Conservation (phyloP, 805 yeast genomes). For the Candida suzukii region DNA sequence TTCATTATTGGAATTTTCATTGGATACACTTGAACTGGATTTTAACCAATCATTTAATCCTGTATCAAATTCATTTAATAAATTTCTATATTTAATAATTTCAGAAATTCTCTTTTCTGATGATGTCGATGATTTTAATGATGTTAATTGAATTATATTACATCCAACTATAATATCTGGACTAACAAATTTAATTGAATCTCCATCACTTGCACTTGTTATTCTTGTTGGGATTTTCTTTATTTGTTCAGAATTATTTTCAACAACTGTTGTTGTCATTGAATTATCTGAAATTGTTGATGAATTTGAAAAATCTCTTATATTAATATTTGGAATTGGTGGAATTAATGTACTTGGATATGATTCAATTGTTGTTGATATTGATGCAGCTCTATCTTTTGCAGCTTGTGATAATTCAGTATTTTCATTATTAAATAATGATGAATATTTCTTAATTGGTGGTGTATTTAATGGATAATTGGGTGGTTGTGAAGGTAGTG, state of each 20-base stretch:
- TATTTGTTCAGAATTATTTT: too few relatives aligned
- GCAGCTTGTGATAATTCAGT: conserved; percentile 1
- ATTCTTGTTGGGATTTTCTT: conserved; percentile 5
- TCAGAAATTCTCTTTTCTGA: conserved; percentile 31
- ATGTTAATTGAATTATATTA: conserved; percentile 35
- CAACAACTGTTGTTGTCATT: too few relatives aligned
- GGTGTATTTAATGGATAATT: background rate
- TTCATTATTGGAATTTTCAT: conserved; percentile 12
- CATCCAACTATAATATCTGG: conserved; percentile 6
- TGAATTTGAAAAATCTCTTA: background rate
- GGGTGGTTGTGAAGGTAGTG: background rate
- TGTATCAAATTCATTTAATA: conserved; percentile 39
- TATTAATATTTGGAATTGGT: background rate
- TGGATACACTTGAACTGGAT: conserved; percentile 29
- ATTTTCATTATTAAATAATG: background rate
- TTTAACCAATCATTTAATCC: conserved; percentile 54
- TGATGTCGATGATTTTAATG: conserved; percentile 27
- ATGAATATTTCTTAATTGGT: background rate
- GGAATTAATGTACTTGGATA: background rate
- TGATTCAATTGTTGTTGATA: background rate
- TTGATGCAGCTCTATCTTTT: background rate
- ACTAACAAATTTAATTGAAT: conserved; percentile 8
- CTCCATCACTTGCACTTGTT: too few relatives aligned
- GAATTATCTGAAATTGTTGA: background rate
- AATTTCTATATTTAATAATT: conserved; percentile 34